phyloP scores from a whole-genome alignment of 2,329 filamentous ascomycete genomes.

The Chaetomiaceae sp. region DNA sequence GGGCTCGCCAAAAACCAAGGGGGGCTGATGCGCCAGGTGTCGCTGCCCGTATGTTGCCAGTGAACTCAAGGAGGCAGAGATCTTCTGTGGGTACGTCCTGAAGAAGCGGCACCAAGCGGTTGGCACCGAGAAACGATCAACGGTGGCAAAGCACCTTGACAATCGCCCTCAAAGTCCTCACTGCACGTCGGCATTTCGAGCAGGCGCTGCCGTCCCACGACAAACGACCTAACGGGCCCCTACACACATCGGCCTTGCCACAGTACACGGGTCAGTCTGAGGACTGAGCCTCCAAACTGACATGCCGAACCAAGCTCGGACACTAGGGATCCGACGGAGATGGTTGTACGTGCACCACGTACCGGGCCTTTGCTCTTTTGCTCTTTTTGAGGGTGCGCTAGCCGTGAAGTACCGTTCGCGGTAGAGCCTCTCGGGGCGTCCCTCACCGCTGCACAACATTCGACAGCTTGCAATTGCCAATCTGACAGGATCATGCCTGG shows the following conservation, averaged over 20 bases:
- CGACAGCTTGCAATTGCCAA: constrained; percentile 3
- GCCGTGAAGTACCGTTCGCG: constrained; percentile 1
- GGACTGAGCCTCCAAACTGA: too few species aligned
- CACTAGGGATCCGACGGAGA: not conserved
- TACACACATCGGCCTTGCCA: too few species aligned
- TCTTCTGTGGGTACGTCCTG: not conserved
- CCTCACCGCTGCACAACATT: constrained; percentile 15
- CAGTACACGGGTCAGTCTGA: too few species aligned
- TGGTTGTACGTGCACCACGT: not conserved
- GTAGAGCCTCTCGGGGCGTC: constrained; percentile 9
- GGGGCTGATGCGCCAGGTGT: not conserved
- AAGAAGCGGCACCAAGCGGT: not conserved
- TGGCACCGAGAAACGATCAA: too few species aligned
- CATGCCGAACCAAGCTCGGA: too few species aligned
- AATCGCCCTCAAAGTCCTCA: not conserved
- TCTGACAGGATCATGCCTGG: constrained; percentile 1
- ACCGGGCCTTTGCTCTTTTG: not conserved
- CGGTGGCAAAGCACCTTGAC: too few species aligned
- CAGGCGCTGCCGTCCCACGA: not conserved
- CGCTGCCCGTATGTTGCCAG: too few species aligned
- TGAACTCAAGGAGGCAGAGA: too few species aligned
- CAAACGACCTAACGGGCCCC: too few species aligned
- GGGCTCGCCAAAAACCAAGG: not conserved
- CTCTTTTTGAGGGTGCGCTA: not conserved
- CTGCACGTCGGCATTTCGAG: not conserved